A percentile compares a stretch with the other conserved stretches of the same genome.
Conservation (phyloP, 2,329 filamentous ascomycete genomes). For the Cladophialophora bantiana region DNA sequence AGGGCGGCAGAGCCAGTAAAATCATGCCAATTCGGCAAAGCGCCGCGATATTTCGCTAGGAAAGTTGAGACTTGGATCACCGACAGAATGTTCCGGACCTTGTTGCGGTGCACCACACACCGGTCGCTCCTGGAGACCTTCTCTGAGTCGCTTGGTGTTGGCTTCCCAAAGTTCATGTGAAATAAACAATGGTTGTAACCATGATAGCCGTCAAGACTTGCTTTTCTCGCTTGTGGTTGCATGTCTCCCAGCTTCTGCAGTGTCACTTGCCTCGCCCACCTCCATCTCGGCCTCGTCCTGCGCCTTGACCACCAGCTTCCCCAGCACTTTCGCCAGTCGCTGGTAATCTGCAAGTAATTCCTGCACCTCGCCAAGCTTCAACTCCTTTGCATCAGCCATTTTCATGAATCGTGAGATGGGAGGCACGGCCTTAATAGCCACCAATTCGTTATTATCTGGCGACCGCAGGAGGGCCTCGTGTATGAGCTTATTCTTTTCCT, state of each 20-base stretch:
- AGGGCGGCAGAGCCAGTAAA: neutral
- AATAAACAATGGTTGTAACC: neutral
- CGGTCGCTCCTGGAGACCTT: neutral
- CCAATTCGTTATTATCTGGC: slow-evolving; percentile 56
- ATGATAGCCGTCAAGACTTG: neutral
- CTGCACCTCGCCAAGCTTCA: slow-evolving; percentile 75
- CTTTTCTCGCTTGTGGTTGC: neutral
- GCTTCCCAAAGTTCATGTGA: neutral
- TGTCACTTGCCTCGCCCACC: slow-evolving; percentile 1
- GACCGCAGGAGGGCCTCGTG: slow-evolving; percentile 43
- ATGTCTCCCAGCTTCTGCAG: neutral
- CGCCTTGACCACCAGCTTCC: slow-evolving; percentile 34
- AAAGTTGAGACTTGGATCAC: neutral
- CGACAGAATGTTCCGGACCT: neutral
- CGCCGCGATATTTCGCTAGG: neutral
- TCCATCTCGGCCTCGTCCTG: slow-evolving; percentile 16
- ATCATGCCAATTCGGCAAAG: neutral
- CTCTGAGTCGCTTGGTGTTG: neutral
- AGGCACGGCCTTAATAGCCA: slow-evolving; percentile 52
- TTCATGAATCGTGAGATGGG: slow-evolving; percentile 78
- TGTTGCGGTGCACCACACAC: neutral
- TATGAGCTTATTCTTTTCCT: slow-evolving; percentile 65
- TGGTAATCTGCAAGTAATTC: slow-evolving; percentile 77
- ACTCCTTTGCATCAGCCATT: slow-evolving; percentile 71
- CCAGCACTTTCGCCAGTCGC: slow-evolving; percentile 61